These are phyloP conservation scores for Toxicodendron radicans DNA, from an alignment of 345 rosid species.

Conservation along the genomic window DNA sequence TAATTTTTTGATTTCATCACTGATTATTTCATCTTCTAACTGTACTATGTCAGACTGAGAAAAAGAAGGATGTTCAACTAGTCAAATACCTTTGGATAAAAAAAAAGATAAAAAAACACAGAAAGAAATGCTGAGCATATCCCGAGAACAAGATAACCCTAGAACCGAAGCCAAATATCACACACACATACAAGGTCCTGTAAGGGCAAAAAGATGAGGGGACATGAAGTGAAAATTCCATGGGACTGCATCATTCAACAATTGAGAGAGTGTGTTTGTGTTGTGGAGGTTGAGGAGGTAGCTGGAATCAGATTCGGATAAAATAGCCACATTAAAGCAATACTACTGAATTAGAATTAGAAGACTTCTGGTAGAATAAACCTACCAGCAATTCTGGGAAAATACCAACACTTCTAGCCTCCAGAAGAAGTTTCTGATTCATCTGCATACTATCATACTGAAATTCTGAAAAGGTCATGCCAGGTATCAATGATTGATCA, in stretches of 20 bases:
- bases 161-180: background rate
- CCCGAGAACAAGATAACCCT: conserved; percentile 12
- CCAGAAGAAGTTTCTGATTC: conserved; percentile 72
- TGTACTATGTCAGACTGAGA: conserved; percentile 51
- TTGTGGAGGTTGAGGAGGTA: background rate
- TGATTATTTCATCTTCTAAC: conserved; percentile 63
- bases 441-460: conserved; percentile 60
- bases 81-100: conserved; percentile 7
- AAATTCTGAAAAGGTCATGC: conserved; percentile 46
- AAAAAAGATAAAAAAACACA: conserved; percentile 12
- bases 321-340: conserved; percentile 9
- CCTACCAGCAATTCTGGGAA: conserved; percentile 79
- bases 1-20: conserved; percentile 54
- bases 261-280: background rate
- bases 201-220: background rate
- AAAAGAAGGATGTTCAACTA: conserved; percentile 23
- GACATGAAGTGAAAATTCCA: background rate
- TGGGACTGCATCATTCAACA: background rate
- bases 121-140: conserved; percentile 13
- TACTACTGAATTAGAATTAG: conserved; percentile 2
- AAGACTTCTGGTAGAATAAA: conserved; percentile 15
- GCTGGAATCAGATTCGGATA: background rate
- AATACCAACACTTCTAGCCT: conserved; percentile 80
- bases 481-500: conserved; percentile 40
- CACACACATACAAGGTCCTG: background rate